These are phyloP conservation scores for Pleurotus tuoliensis DNA, from an alignment of 768 basidiomycete genomes.

Conservation along the genomic window DNA sequence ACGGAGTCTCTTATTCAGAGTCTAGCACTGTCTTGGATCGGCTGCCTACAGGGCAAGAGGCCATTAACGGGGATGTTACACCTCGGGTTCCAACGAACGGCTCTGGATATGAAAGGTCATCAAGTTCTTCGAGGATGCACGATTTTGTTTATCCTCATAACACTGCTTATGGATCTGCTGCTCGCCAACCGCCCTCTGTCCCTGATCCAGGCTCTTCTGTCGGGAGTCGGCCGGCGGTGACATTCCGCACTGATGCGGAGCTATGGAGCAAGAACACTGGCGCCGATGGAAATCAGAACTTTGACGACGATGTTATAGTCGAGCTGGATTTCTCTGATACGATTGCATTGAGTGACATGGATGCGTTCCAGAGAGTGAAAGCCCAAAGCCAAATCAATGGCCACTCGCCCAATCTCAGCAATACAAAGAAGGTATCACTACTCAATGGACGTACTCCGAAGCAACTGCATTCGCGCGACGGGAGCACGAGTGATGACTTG, in stretches of 20 bases:
- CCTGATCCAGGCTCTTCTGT: conserved; percentile 10
- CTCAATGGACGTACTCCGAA: neutral
- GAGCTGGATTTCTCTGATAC: conserved; percentile 77
- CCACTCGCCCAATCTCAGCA: neutral
- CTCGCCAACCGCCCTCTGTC: neutral
- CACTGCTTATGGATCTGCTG: neutral
- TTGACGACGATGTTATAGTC: conserved; percentile 57
- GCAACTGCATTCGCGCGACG: neutral
- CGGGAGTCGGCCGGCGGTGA: conserved; percentile 41
- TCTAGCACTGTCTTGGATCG: conserved; percentile 38
- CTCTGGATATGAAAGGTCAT: neutral
- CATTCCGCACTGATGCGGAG: conserved; percentile 61
- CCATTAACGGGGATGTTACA: conserved; percentile 54
- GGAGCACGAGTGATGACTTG: neutral
- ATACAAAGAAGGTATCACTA: neutral
- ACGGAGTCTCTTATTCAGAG: conserved; percentile 34
- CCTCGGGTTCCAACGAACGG: conserved; percentile 32
- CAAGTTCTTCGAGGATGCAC: conserved; percentile 2
- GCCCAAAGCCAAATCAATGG: conserved; percentile 7
- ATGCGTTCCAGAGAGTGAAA: conserved; percentile 38
- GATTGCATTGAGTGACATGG: conserved; percentile 66
- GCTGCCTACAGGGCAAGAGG: conserved; percentile 7
- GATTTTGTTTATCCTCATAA: neutral
- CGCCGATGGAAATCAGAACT: conserved; percentile 18
- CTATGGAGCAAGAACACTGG: conserved; percentile 20